These are phyloP conservation scores for Chiua virens DNA, from an alignment of 768 basidiomycete genomes.

Conservation along the genomic window DNA sequence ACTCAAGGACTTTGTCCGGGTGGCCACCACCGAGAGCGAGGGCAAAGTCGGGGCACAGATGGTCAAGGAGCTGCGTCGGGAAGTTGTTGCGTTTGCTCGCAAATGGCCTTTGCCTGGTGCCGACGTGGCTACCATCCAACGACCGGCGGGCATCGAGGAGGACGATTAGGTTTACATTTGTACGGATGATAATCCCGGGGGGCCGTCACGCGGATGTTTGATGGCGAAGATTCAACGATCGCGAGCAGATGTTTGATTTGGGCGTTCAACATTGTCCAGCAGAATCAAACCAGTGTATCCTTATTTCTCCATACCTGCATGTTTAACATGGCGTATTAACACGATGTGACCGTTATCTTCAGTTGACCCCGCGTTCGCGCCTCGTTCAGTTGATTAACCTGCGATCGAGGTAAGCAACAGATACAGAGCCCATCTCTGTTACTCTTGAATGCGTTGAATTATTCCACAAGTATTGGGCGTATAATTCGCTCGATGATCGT, in stretches of 20 bases:
- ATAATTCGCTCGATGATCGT: too few species aligned
- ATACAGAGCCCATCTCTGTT: too few species aligned
- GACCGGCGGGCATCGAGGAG: slow-evolving; percentile 66
- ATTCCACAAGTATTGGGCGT: too few species aligned
- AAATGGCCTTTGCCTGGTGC: slow-evolving; percentile 95
- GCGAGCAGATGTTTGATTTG: slow-evolving; percentile 26
- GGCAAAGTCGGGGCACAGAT: slow-evolving; percentile 68
- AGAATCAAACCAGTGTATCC: neutral
- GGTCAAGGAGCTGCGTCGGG: slow-evolving; percentile 72
- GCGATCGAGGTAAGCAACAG: too few species aligned
- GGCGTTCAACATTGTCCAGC: slow-evolving; percentile 35
- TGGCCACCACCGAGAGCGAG: slow-evolving; percentile 66
- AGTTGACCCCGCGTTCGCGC: too few species aligned
- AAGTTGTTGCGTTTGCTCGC: slow-evolving; percentile 80
- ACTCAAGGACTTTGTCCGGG: slow-evolving; percentile 92
- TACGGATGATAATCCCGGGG: slow-evolving; percentile 2
- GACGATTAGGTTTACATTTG: slow-evolving; percentile 34
- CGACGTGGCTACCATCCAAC: slow-evolving; percentile 43
- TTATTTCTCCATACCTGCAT: too few species aligned
- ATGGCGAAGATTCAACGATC: slow-evolving; percentile 56
- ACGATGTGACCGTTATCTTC: too few species aligned
- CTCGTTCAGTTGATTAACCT: too few species aligned
- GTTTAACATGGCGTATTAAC: too few species aligned
- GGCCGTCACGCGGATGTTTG: neutral
- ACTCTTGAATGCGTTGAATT: too few species aligned